Conservation (phyloP, 164 flowering plant species). For the Cinnamomum micranthum region DNA sequence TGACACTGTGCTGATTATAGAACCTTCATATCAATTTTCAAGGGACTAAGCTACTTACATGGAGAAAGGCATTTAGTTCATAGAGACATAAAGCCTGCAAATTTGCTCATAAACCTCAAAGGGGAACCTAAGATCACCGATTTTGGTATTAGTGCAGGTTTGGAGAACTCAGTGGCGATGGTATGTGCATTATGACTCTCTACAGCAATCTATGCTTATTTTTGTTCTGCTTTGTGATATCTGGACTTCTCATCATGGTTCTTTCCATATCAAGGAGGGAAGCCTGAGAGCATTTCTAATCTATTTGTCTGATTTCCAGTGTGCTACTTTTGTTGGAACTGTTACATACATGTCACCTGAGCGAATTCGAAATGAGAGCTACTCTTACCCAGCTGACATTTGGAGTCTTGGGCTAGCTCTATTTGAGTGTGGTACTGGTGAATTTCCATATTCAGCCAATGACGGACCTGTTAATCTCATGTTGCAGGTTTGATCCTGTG, state of each 20-base stretch:
- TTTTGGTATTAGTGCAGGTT: conserved; percentile 98
- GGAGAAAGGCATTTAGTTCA: conserved; percentile 92
- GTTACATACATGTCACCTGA: conserved; percentile 99
- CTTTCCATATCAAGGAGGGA: background rate
- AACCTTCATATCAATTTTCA: conserved; percentile 5
- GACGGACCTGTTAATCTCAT: conserved; percentile 96
- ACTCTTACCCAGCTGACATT: conserved; percentile 98
- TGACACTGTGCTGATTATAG: background rate
- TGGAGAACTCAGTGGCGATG: conserved; percentile 96
- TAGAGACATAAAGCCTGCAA: conserved; percentile 99
- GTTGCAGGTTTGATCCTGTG: conserved; percentile 63
- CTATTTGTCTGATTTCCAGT: conserved; percentile 40
- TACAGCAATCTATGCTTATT: background rate
- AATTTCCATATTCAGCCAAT: conserved; percentile 89
- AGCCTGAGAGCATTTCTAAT: conserved; percentile 12
- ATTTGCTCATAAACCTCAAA: conserved; percentile 92
- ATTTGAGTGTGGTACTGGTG: conserved; percentile 97
- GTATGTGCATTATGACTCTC: conserved; percentile 33
- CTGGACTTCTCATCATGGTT: background rate
- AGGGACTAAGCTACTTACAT: conserved; percentile 95
- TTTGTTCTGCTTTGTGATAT: background rate
- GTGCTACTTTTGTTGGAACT: conserved; percentile 98
- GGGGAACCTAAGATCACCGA: conserved; percentile 98
- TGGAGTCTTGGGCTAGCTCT: conserved; percentile 99
- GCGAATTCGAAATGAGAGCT: conserved; percentile 85